phyloP scores from a whole-genome alignment of 2,329 filamentous ascomycete genomes.

The Leptographium lundbergii region DNA sequence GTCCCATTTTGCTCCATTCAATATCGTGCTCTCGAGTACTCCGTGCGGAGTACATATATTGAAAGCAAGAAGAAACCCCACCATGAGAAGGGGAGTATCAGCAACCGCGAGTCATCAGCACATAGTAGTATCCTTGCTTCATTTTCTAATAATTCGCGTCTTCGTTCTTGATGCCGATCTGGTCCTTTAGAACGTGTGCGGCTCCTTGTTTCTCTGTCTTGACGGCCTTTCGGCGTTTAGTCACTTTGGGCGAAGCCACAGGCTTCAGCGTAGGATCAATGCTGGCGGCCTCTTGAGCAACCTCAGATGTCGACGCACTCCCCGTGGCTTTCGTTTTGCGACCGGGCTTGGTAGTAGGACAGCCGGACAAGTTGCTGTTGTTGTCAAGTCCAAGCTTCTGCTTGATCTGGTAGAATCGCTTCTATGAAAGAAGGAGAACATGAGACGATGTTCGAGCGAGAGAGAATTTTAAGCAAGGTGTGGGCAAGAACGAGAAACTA shows the following conservation, averaged over 20 bases:
- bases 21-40: too few species aligned
- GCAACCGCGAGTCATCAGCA: not conserved
- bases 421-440: not conserved
- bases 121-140: not conserved
- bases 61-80: too few species aligned
- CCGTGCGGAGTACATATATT: too few species aligned
- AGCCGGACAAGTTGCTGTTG: not conserved
- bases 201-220: not conserved
- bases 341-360: not conserved
- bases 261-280: not conserved
- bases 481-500: constrained; percentile 4
- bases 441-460: not conserved
- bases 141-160: not conserved
- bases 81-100: too few species aligned
- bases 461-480: not conserved
- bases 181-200: not conserved
- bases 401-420: constrained; percentile 37
- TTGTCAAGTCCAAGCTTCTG: constrained; percentile 28
- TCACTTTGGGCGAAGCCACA: not conserved
- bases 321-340: not conserved
- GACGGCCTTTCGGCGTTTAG: constrained; percentile 11
- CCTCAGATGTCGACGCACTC: not conserved
- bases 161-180: not conserved
- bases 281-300: constrained; percentile 8
- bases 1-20: too few species aligned